Conservation (phyloP, 148 eudicot genomes). For the Vaccinium myrtillus region DNA sequence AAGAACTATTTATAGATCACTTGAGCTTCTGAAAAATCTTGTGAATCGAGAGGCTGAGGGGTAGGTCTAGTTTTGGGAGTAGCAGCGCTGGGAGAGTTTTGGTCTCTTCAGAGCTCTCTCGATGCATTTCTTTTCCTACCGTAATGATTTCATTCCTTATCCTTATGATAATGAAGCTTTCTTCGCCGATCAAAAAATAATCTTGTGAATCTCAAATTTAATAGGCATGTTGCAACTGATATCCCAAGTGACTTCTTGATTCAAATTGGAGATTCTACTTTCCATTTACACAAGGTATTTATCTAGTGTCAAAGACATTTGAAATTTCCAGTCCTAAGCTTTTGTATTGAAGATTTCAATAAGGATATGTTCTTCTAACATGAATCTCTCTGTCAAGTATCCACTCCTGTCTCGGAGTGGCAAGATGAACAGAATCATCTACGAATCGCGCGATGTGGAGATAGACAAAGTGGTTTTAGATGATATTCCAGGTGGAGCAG, state of each 20-base stretch:
- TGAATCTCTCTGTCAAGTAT: constrained; percentile 37
- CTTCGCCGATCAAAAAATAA: background rate
- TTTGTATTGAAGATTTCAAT: background rate
- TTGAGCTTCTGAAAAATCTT: constrained; percentile 8
- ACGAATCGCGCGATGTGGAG: constrained; percentile 57
- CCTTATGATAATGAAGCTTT: no score
- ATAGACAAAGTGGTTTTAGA: constrained; percentile 51
- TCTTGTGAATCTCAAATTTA: background rate
- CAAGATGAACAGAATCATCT: constrained; percentile 77
- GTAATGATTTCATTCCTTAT: no score
- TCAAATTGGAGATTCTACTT: constrained; percentile 72
- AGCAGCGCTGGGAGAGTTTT: no score
- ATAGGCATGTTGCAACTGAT: constrained; percentile 88
- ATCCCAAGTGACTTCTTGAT: constrained; percentile 87
- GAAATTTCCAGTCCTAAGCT: background rate
- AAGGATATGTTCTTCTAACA: background rate
- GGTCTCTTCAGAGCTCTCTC: no score
- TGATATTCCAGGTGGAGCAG: constrained; percentile 87
- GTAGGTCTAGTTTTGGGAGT: no score
- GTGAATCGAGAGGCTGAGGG: background rate
- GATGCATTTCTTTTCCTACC: no score
- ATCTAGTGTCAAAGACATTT: background rate
- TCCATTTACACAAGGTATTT: constrained; percentile 89
- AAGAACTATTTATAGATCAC: background rate
- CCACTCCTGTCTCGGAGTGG: constrained; percentile 90